Conservation (phyloP, 2,329 filamentous ascomycete species). For the Hypoxylon sp. region DNA sequence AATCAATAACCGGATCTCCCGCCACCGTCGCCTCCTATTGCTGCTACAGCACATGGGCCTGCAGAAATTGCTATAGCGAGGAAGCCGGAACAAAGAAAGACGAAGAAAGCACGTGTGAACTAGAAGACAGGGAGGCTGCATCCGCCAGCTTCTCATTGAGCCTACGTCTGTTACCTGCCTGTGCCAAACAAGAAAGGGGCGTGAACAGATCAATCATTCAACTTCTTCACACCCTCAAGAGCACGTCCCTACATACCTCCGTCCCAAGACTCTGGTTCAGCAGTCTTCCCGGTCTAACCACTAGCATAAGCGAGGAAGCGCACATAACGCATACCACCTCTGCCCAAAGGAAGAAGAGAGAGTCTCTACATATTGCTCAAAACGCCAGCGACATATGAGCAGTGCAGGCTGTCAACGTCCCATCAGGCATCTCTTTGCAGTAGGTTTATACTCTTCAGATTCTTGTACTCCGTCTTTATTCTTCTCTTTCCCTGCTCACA, state of each 20-base stretch:
- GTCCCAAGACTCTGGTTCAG: slow-evolving; percentile 30
- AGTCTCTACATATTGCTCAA: slow-evolving; percentile 5
- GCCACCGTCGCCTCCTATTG: slow-evolving; percentile 19
- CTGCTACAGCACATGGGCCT: slow-evolving; percentile 18
- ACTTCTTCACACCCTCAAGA: slow-evolving; percentile 28
- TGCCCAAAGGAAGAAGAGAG: slow-evolving; percentile 19
- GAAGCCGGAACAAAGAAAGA: slow-evolving; percentile 37
- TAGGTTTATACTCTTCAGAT: slow-evolving; percentile 1
- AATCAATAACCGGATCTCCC: slow-evolving; percentile 17
- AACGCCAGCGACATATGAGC: slow-evolving; percentile 14
- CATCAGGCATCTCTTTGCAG: slow-evolving; percentile 8
- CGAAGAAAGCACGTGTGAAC: slow-evolving; percentile 34
- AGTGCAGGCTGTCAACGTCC: slow-evolving; percentile 15
- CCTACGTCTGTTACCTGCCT: slow-evolving; percentile 17
- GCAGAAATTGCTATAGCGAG: slow-evolving; percentile 24
- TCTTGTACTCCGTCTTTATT: slow-evolving; percentile 26
- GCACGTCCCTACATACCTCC: slow-evolving; percentile 20
- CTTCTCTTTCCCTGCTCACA: slow-evolving; percentile 33
- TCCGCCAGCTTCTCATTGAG: slow-evolving; percentile 30
- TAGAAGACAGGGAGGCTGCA: slow-evolving; percentile 33
- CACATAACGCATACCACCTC: slow-evolving; percentile 19
- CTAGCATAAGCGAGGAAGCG: slow-evolving; percentile 18
- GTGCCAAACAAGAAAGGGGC: slow-evolving; percentile 34
- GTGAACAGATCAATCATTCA: slow-evolving; percentile 40
- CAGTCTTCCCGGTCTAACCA: slow-evolving; percentile 11